A percentile compares a stretch with the other conserved stretches of the same genome.
These are phyloP conservation scores for Botrytis fabae DNA, from an alignment of 2,329 filamentous ascomycete species.

Conservation along the genomic window DNA sequence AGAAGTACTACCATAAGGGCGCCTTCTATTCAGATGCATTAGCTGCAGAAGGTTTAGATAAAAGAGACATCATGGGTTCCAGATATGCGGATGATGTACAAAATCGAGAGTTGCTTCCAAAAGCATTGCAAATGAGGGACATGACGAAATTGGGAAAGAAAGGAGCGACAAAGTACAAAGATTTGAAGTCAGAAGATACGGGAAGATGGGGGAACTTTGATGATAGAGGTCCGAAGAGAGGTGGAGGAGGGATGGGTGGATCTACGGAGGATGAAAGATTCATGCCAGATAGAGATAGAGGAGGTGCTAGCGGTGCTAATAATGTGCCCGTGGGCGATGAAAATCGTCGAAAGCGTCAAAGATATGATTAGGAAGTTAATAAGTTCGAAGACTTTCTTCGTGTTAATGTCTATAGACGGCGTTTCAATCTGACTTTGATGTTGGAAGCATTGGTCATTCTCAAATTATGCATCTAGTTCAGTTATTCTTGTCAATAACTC, in stretches of 20 bases:
- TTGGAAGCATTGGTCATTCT: background rate
- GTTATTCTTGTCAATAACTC: background rate
- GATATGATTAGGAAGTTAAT: constrained; percentile 5
- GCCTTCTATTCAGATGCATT: constrained; percentile 90
- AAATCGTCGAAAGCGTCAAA: constrained; percentile 15
- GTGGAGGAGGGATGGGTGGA: constrained; percentile 39
- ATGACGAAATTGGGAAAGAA: constrained; percentile 93
- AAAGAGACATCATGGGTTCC: constrained; percentile 83
- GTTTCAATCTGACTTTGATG: background rate
- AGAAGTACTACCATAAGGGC: constrained; percentile 95
- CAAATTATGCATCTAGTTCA: background rate
- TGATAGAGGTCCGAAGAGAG: constrained; percentile 47
- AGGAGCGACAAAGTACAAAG: constrained; percentile 85
- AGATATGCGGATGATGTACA: constrained; percentile 79
- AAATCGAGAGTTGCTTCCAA: constrained; percentile 79
- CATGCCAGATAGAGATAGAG: constrained; percentile 59
- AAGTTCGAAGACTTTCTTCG: background rate
- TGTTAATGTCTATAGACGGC: background rate
- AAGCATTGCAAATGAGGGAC: constrained; percentile 90
- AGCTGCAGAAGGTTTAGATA: constrained; percentile 71
- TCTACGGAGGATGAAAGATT: constrained; percentile 65
- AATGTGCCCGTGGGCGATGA: constrained; percentile 64
- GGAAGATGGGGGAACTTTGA: constrained; percentile 75
- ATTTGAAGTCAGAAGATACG: constrained; percentile 87
- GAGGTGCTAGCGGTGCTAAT: constrained; percentile 64